Conservation (phyloP, 2,329 filamentous ascomycete genomes). For the Pseudogymnoascus sp. region DNA sequence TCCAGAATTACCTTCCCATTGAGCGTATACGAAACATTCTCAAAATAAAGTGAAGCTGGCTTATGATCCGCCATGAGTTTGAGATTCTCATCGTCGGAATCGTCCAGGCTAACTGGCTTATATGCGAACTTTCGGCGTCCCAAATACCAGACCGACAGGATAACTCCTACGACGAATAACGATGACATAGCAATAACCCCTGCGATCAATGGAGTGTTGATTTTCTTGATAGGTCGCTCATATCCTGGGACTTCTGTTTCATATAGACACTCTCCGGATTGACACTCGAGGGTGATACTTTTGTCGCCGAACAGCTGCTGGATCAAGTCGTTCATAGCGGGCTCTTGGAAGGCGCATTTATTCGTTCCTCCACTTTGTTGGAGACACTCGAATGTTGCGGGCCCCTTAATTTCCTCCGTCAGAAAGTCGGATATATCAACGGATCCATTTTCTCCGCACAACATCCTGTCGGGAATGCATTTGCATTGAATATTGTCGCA, state of each 20-base stretch:
- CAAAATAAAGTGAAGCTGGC: constrained; percentile 79
- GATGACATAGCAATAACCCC: constrained; percentile 81
- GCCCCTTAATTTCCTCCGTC: constrained; percentile 73
- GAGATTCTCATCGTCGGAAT: constrained; percentile 78
- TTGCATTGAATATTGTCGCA: constrained; percentile 80
- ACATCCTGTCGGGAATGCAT: constrained; percentile 85
- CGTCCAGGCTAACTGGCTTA: constrained; percentile 75
- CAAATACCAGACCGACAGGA: constrained; percentile 80
- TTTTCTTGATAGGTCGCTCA: constrained; percentile 77
- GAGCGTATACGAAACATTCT: constrained; percentile 77
- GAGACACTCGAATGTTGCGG: constrained; percentile 73
- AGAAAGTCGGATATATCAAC: constrained; percentile 91
- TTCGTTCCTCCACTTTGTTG: constrained; percentile 56
- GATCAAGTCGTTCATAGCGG: constrained; percentile 86
- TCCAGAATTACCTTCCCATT: constrained; percentile 82
- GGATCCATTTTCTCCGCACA: constrained; percentile 85
- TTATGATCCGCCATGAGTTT: constrained; percentile 90
- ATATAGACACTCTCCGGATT: constrained; percentile 87
- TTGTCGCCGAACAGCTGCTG: constrained; percentile 82
- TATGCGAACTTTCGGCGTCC: constrained; percentile 64
- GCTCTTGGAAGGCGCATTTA: constrained; percentile 79
- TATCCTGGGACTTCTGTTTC: constrained; percentile 91
- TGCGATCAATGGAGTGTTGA: constrained; percentile 94
- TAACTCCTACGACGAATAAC: constrained; percentile 81
- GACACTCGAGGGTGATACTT: constrained; percentile 77